Conservation (phyloP, 2,329 filamentous ascomycete species). For the Microdochium bolleyi region DNA sequence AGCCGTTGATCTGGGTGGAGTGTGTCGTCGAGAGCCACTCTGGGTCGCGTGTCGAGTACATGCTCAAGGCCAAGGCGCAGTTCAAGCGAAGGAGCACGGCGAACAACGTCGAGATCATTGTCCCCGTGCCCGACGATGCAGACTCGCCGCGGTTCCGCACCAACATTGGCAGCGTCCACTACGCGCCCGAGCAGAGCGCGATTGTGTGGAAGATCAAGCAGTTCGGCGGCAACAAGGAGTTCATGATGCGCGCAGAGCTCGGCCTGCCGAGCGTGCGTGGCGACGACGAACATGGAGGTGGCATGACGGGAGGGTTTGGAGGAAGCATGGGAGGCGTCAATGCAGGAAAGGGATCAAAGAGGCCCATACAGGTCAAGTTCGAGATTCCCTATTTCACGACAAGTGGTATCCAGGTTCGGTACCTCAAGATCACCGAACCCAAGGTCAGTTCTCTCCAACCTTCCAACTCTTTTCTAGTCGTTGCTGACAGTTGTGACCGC, state of each 20-base stretch:
- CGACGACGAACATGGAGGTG: constrained; percentile 90
- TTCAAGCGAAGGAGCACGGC: constrained; percentile 97
- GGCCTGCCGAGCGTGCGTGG: constrained; percentile 90
- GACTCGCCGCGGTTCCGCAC: constrained; percentile 94
- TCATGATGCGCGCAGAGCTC: constrained; percentile 94
- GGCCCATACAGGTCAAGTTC: constrained; percentile 98
- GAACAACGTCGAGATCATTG: constrained; percentile 97
- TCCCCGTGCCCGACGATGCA: constrained; percentile 94
- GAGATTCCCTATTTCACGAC: constrained; percentile 99
- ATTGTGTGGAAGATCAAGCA: constrained; percentile 99
- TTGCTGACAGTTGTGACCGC: constrained; percentile 1
- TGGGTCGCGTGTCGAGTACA: constrained; percentile 93
- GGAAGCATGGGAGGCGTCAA: constrained; percentile 91
- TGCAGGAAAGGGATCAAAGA: constrained; percentile 78
- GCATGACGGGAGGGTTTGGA: constrained; percentile 96
- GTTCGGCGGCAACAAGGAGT: constrained; percentile 97
- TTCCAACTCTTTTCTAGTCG: neutral
- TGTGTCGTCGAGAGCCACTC: constrained; percentile 95
- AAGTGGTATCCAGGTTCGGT: constrained; percentile 94
- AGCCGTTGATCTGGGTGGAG: constrained; percentile 97
- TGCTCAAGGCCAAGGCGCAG: constrained; percentile 96
- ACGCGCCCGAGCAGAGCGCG: constrained; percentile 91
- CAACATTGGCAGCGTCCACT: constrained; percentile 95
- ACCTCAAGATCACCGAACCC: constrained; percentile 97
- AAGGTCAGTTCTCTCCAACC: constrained; percentile 58